Evolutionary conservation across 805 yeast genomes (phyloP).

Genomic region (Wickerhamomyces queroliae): DNA sequence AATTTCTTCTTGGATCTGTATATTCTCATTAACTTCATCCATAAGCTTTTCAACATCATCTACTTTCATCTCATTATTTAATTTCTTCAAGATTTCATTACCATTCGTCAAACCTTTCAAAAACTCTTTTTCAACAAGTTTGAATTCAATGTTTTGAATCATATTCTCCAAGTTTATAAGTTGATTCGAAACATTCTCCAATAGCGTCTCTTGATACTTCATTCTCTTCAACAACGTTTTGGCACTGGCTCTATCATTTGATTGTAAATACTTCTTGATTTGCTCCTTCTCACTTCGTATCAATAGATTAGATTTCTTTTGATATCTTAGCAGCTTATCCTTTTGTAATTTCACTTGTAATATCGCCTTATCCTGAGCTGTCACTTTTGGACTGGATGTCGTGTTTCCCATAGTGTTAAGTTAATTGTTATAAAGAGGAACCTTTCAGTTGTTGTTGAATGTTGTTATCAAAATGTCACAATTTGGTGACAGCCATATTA

Average conservation of each 20-base stretch:
- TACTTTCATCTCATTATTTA: constrained; percentile 73
- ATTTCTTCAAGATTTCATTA: constrained; percentile 62
- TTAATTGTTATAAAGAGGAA: too few relatives aligned
- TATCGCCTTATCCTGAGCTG: constrained; percentile 81
- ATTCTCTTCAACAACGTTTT: constrained; percentile 65
- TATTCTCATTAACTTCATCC: constrained; percentile 82
- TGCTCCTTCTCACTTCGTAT: constrained; percentile 50
- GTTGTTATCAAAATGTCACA: too few relatives aligned
- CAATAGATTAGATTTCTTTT: constrained; percentile 45
- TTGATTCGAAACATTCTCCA: constrained; percentile 70
- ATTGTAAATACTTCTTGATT: constrained; percentile 23
- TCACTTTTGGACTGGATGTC: constrained; percentile 40
- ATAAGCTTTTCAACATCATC: constrained; percentile 76
- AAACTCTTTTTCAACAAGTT: constrained; percentile 82
- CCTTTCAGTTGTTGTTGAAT: too few relatives aligned
- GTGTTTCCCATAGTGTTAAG: constrained; percentile 18
- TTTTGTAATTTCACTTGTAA: constrained; percentile 83
- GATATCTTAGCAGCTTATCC: constrained; percentile 73
- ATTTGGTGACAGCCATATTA: too few relatives aligned
- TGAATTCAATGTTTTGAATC: constrained; percentile 80
- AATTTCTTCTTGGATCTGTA: constrained; percentile 71
- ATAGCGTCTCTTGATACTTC: constrained; percentile 74
- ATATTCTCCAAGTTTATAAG: constrained; percentile 73
- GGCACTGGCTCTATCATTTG: constrained; percentile 41
- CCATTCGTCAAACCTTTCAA: constrained; percentile 78